Evolutionary conservation across 2,329 filamentous ascomycete species (phyloP), one percentile per base, ranked within the genome.

Genomic region (Ramularia endophylla): DNA sequence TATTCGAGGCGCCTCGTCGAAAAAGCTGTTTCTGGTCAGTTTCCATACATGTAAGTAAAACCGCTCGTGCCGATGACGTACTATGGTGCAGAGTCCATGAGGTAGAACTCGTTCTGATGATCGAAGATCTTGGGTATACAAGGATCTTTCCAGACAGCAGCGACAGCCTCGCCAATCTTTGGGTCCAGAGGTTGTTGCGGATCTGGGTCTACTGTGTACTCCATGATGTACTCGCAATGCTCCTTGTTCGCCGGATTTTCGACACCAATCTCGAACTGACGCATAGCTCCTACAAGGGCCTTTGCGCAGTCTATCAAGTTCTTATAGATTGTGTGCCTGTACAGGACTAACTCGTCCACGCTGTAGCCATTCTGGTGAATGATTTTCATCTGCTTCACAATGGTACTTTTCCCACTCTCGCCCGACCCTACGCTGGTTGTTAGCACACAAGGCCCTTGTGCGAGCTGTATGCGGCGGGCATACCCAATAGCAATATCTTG

Each of bases 311-410:
- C 92, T 55, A 97, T 78, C 46, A 98, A 75, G 65, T 98, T 98
- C 70, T 98, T 98, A 73, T 94, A 98, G 46, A 98, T 88, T 25
- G 92, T 97, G 48, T 94, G 80, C 45, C 92, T 85, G 71, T 97
- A 97, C 63, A 95, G 83, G 58, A 85, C 85, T 36, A 97, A 75
- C 67, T 98, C 92, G 58, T 97, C 90, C 54, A 87, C 81, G 8
- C 87, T 89, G 68, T 98, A 98, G 47, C 92, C 92, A 69, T 95
- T 95, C 59, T 97, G 84, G 62, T 98, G 92, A 61, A 98, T 97
- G 57, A 98, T 98, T 70, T 97, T 98, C 92, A 98, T 98, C 74
- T 98, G 92, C 69, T 98, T 98, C 55, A 98, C 92, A 58, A 98
- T 97, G 8, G 92, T 98, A 44, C 92, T 97, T 70, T 98, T 98